Evolutionary conservation across 1,284 basidiomycete genomes (phyloP).

Genomic region (Neolentinus lepideus): DNA sequence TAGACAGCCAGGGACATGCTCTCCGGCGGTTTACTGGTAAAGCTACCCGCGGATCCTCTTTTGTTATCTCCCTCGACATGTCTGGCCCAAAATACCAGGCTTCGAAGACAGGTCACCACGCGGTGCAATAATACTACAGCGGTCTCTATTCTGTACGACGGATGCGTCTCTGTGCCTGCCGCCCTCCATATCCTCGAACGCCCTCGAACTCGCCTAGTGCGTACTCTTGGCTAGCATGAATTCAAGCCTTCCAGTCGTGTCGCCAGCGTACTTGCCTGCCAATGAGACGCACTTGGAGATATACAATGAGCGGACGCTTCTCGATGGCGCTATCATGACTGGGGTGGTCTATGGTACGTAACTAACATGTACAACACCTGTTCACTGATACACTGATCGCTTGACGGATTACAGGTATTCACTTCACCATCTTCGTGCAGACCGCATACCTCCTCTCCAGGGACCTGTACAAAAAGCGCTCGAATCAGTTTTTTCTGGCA

Average conservation of each 20-base stretch:
- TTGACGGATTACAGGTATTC: neutral
- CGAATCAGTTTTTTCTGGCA: neutral
- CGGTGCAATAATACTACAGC: no score
- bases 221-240: no score
- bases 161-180: no score
- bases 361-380: neutral
- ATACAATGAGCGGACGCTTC: slow-evolving; percentile 42
- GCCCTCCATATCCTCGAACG: no score
- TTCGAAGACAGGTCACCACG: no score
- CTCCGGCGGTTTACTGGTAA: no score
- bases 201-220: no score
- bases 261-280: neutral
- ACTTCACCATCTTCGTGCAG: neutral
- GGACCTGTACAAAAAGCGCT: neutral
- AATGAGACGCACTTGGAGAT: slow-evolving; percentile 24
- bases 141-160: no score
- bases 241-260: neutral
- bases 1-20: no score
- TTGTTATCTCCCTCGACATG: no score
- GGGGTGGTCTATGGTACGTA: neutral
- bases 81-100: no score
- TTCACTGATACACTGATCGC: neutral
- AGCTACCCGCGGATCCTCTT: no score
- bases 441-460: neutral
- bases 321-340: slow-evolving; percentile 14